Conservation (phyloP, 352 stramenopile genomes). For the Globisporangium nagaii region DNA sequence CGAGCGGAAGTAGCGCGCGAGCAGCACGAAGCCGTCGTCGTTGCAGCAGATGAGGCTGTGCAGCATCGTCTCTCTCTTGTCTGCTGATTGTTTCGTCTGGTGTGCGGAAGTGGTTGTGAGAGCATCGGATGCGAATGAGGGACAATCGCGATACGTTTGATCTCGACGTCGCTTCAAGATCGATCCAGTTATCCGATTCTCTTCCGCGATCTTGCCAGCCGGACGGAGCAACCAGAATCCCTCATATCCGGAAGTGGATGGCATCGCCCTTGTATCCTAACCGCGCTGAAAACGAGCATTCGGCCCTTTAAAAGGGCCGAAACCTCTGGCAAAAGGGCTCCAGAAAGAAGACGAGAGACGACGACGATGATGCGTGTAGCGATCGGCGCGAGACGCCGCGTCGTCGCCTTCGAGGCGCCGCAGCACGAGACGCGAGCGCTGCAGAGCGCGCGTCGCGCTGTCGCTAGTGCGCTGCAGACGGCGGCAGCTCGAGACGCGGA, state of each 20-base stretch:
- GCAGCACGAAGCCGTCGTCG: slow-evolving; percentile 58
- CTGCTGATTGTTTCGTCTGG: neutral
- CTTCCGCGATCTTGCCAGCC: no score
- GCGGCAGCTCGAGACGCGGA: no score
- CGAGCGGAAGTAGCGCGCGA: slow-evolving; percentile 59
- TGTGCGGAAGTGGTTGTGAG: neutral
- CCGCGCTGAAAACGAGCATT: no score
- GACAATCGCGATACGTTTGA: no score
- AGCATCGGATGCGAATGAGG: no score
- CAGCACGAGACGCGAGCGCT: neutral
- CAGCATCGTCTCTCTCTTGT: slow-evolving; percentile 42
- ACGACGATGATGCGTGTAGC: neutral
- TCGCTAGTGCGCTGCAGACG: neutral
- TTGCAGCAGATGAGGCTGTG: slow-evolving; percentile 66
- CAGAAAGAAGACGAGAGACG: neutral
- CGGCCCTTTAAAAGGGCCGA: no score
- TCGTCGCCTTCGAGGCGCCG: slow-evolving; percentile 7
- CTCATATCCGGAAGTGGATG: no score
- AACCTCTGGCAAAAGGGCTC: no score
- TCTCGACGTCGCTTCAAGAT: no score
- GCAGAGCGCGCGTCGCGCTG: neutral
- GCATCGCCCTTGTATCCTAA: no score
- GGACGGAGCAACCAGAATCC: no score
- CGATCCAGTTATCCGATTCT: no score
- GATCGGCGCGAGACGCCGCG: neutral